Base-by-base conservation (phyloP, 2,329 filamentous ascomycete genomes). In the Xylariaceae sp. region DNA sequence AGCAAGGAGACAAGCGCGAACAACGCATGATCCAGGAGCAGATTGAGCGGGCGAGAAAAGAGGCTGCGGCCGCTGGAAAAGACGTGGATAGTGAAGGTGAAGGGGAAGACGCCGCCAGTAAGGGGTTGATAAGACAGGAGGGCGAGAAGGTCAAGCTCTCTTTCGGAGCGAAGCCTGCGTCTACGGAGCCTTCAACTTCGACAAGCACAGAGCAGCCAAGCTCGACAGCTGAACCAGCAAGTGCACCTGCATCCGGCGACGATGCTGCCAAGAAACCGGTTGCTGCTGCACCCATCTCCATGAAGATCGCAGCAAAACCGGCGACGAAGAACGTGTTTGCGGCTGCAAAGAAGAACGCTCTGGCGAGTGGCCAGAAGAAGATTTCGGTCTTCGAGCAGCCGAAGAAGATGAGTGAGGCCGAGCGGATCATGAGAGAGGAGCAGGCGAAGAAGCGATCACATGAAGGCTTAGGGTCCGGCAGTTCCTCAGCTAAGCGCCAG, bases 1-100 rank as follows among this genome's bases (percentile, higher is more conserved):
- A 97, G 68, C 90, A 89, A 66, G 91, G 92, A 1, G 92, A 97
- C 67, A 93, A 97, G 75, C 77, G 91, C 53, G 92, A 97, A 75
- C 88, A 93, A 74, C 85, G 83, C 70, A 80, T 92, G 77, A 87
- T 99, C 50, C 82, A 83, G 68, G 88, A 90, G 70, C 94, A 97
- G 79, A 89, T 97, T 53, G 84, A 85, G 72, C 80, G 89, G 60
- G 92, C 92, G 2, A 81, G 85, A 67, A 82, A 80, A 62, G 80
- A 82, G 58, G 74, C 73, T 17, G 74, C 77, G 13, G 74, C 73
- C 17, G 74, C 76, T 13, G 75, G 73, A 18, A 74, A 72, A 7
- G 74, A 75, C 2, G 77, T 75, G 6, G 76, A 75, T 4, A 74
- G 75, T 10, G 74, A 53, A 10, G 55, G 53, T 9, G 57, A 60